Conservation (phyloP, 495 filamentous ascomycete species). For the Glarea lozoyensis region DNA sequence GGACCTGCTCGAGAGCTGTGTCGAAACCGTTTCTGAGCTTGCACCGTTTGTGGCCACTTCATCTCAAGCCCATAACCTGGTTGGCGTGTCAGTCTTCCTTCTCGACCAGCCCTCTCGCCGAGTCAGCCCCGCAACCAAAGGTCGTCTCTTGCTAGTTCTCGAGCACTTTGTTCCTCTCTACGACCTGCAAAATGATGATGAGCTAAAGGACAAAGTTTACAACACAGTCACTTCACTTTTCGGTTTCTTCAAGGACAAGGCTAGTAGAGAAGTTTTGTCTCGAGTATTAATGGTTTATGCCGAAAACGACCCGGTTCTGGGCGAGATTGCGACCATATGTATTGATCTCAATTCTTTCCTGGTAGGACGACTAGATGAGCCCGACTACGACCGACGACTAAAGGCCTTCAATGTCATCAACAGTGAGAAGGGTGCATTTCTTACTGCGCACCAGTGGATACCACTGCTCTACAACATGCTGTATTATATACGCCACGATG, state of each 20-base stretch:
- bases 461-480: conserved; percentile 88
- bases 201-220: conserved; percentile 49
- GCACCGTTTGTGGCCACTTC: conserved; percentile 66
- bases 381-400: conserved; percentile 76
- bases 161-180: conserved; percentile 65
- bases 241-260: conserved; percentile 74
- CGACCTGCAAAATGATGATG: conserved; percentile 42
- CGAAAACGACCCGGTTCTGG: conserved; percentile 45
- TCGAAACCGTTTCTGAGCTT: conserved; percentile 66
- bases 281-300: conserved; percentile 64
- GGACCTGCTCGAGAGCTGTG: conserved; percentile 63
- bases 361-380: conserved; percentile 58
- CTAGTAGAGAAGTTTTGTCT: conserved; percentile 61
- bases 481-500: conserved; percentile 75
- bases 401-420: conserved; percentile 69
- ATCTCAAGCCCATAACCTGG: conserved; percentile 57
- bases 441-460: conserved; percentile 74
- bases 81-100: conserved; percentile 69
- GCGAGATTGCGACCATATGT: conserved; percentile 62
- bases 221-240: conserved; percentile 65
- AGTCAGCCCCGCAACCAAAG: conserved; percentile 77
- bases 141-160: conserved; percentile 62
- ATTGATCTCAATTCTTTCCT: conserved; percentile 71
- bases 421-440: conserved; percentile 36
- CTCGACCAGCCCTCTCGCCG: conserved; percentile 72